phyloP scores from a whole-genome alignment of 306 rosid species.

The Datisca glomerata region DNA sequence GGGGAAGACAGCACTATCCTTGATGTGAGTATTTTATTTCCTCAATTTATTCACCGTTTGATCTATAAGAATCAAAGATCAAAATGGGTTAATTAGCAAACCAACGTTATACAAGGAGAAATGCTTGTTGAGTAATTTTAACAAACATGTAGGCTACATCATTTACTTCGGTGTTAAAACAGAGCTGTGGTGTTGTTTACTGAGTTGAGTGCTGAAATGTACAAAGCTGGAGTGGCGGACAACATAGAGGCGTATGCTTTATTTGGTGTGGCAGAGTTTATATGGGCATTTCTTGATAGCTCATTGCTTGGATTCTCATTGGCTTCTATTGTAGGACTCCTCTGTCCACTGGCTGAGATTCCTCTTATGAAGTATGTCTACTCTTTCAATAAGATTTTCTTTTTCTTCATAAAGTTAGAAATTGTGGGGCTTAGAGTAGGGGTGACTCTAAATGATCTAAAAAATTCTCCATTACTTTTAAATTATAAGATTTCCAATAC shows the following conservation, averaged over 20 bases:
- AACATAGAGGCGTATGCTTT: slow-evolving; percentile 58
- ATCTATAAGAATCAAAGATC: too few relatives aligned
- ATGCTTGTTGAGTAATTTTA: too few relatives aligned
- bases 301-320: slow-evolving; percentile 64
- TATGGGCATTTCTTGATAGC: slow-evolving; percentile 55
- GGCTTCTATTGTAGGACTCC: slow-evolving; percentile 55
- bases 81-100: too few relatives aligned
- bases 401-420: too few relatives aligned
- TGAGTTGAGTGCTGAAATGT: slow-evolving; percentile 76
- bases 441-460: too few relatives aligned
- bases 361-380: slow-evolving; percentile 34
- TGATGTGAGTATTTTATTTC: slow-evolving; percentile 32
- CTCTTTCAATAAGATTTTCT: too few relatives aligned
- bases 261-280: slow-evolving; percentile 66
- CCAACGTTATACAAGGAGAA: too few relatives aligned
- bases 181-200: slow-evolving; percentile 58
- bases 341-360: slow-evolving; percentile 37
- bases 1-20: slow-evolving; percentile 29
- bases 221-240: slow-evolving; percentile 64
- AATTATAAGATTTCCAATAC: too few relatives aligned
- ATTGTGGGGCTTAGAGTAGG: neutral
- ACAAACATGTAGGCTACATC: too few relatives aligned
- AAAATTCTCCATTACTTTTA: too few relatives aligned
- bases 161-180: slow-evolving; percentile 2
- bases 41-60: too few relatives aligned